Evolutionary conservation across 2,329 filamentous ascomycete species (phyloP).

Genomic region (Phyllosticta capitalensis): DNA sequence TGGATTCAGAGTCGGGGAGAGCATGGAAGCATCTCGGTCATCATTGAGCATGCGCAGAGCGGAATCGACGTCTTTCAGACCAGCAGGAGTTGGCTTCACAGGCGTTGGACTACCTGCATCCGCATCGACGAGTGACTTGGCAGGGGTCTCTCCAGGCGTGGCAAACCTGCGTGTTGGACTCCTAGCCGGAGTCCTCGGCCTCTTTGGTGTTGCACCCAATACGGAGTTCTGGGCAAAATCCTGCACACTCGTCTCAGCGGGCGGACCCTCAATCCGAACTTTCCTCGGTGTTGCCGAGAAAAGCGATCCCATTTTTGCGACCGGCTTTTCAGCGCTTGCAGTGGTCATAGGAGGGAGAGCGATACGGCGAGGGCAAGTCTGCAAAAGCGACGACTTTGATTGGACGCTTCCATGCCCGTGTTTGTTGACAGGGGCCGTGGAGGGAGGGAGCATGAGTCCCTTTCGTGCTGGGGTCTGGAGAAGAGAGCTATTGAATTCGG

Average conservation of each 20-base stretch:
- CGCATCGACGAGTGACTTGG: not conserved
- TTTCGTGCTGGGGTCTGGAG: slow-evolving; percentile 12
- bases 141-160: not conserved
- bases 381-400: slow-evolving; percentile 6
- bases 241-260: not conserved
- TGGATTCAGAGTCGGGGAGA: not conserved
- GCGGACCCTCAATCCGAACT: slow-evolving; percentile 4
- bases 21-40: not conserved
- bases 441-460: slow-evolving; percentile 9
- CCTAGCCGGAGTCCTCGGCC: slow-evolving; percentile 5
- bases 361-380: slow-evolving; percentile 11
- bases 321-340: not conserved
- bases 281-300: slow-evolving; percentile 8
- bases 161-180: slow-evolving; percentile 6
- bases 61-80: slow-evolving; percentile 7
- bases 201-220: slow-evolving; percentile 1
- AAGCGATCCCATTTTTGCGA: slow-evolving; percentile 3
- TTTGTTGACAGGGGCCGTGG: slow-evolving; percentile 10
- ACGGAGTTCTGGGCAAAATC: slow-evolving; percentile 5
- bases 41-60: slow-evolving; percentile 3
- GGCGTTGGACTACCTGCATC: slow-evolving; percentile 6
- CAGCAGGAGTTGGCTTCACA: slow-evolving; percentile 4
- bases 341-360: slow-evolving; percentile 4
- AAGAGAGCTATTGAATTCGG: not conserved
- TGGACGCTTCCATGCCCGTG: not conserved